phyloP scores from a whole-genome alignment of 2,329 filamentous ascomycete species.

The Hypoxylon sp. region DNA sequence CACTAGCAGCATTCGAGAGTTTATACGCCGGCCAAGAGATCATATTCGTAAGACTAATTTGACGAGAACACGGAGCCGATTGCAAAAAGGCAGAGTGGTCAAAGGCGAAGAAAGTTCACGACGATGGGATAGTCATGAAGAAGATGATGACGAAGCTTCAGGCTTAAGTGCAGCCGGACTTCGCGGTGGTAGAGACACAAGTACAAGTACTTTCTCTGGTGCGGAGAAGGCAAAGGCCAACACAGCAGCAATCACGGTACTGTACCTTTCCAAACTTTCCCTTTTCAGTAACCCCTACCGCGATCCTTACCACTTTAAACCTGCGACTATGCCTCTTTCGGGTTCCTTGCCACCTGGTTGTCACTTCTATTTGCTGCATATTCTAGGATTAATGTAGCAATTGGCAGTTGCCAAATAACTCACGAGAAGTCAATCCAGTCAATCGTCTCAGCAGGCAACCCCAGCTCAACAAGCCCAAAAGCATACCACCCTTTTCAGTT shows the following conservation, averaged over 20 bases:
- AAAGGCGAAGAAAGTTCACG: not conserved
- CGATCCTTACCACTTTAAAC: constrained; percentile 36
- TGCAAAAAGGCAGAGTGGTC: constrained; percentile 26
- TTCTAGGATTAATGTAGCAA: not conserved
- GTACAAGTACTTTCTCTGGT: constrained; percentile 19
- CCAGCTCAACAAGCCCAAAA: constrained; percentile 9
- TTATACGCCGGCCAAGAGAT: constrained; percentile 49
- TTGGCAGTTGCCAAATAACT: constrained; percentile 28
- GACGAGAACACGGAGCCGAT: constrained; percentile 30
- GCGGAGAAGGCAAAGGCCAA: constrained; percentile 38
- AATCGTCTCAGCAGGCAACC: constrained; percentile 12
- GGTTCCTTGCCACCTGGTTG: constrained; percentile 12
- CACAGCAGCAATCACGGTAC: constrained; percentile 37
- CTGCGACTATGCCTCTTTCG: constrained; percentile 18
- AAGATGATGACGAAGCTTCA: constrained; percentile 4
- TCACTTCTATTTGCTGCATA: constrained; percentile 6
- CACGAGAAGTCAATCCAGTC: constrained; percentile 12
- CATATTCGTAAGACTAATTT: constrained; percentile 39
- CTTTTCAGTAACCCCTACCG: constrained; percentile 29
- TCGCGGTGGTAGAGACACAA: constrained; percentile 21
- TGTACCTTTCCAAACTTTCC: constrained; percentile 39
- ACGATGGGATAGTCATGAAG: constrained; percentile 18
- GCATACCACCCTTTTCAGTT: constrained; percentile 17
- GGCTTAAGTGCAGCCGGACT: constrained; percentile 19
- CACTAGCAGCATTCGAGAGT: constrained; percentile 45